A percentile compares a stretch with the other conserved stretches of the same genome.
Conservation (phyloP, 495 filamentous ascomycete genomes). For the Echria macrotheca region DNA sequence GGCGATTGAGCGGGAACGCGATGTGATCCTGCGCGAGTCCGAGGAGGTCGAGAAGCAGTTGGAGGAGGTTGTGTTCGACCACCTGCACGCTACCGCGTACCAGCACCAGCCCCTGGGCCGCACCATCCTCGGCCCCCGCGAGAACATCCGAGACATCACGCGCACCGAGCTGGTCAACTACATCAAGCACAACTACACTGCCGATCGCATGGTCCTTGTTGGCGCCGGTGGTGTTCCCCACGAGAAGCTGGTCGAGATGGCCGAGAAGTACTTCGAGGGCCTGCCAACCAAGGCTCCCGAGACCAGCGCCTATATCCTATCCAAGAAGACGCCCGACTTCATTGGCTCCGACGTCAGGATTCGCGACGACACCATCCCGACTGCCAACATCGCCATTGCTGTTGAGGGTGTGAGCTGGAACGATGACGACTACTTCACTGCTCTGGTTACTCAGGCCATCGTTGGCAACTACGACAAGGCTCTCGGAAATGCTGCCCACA, state of each 20-base stretch:
- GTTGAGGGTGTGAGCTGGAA: conserved; percentile 99
- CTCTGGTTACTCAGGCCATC: conserved; percentile 93
- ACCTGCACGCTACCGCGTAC: conserved; percentile 97
- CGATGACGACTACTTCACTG: conserved; percentile 98
- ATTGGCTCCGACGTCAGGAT: conserved; percentile 91
- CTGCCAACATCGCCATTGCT: conserved; percentile 96
- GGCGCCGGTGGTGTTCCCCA: conserved; percentile 93
- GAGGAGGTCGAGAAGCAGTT: conserved; percentile 99
- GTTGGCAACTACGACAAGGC: conserved; percentile 99
- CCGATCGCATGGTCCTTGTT: conserved; percentile 98
- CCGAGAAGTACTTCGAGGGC: conserved; percentile 87
- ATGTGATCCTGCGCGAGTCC: conserved; percentile 96
- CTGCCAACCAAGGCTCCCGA: conserved; percentile 67
- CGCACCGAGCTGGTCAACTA: conserved; percentile 85
- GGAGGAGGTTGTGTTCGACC: conserved; percentile 99
- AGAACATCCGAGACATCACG: conserved; percentile 96
- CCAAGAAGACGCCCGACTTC: conserved; percentile 87
- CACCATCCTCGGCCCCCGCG: conserved; percentile 93
- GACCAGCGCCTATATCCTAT: conserved; percentile 62
- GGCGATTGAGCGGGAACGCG: conserved; percentile 94
- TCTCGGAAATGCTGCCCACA: conserved; percentile 92
- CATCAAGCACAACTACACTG: conserved; percentile 99
- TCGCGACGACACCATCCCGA: conserved; percentile 91
- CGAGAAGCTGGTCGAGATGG: conserved; percentile 85
- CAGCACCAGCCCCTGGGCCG: conserved; percentile 92